Conservation (phyloP, 75 land plant genomes). For the Picea glauca region DNA sequence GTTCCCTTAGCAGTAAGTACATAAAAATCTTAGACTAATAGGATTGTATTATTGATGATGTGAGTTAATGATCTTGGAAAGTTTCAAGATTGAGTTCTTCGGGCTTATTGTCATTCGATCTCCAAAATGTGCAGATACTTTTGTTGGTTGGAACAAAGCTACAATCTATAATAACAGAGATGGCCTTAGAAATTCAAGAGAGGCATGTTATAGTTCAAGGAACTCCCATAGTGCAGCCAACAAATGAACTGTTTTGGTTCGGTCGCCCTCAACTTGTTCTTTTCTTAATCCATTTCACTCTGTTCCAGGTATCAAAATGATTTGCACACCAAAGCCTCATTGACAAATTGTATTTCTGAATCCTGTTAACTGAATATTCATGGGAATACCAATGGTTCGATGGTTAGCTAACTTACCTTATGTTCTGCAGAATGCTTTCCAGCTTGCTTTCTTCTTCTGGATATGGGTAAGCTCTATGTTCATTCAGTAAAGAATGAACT, state of each 20-base stretch:
- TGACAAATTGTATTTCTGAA: not conserved
- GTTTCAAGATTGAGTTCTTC: not conserved
- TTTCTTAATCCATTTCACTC: conserved; percentile 41
- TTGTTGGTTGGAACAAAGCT: conserved; percentile 55
- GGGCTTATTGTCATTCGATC: not conserved
- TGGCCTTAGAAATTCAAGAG: conserved; percentile 38
- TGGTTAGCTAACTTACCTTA: not conserved
- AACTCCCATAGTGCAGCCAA: conserved; percentile 20
- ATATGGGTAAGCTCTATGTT: conserved; percentile 21
- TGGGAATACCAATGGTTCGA: not conserved
- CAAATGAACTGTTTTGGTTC: conserved; percentile 63
- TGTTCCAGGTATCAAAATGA: conserved; percentile 43
- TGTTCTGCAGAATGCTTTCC: conserved; percentile 34
- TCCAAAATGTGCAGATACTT: conserved; percentile 26
- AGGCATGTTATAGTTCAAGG: conserved; percentile 11
- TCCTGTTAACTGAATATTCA: not conserved
- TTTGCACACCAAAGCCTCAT: not conserved
- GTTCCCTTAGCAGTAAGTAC: conserved; percentile 51
- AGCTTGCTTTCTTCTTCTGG: conserved; percentile 42
- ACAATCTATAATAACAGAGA: conserved; percentile 40
- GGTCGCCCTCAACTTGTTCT: conserved; percentile 32
- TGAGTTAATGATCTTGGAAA: not conserved
- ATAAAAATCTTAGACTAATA: not conserved
- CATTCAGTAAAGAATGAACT: not conserved
- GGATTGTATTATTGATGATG: not conserved